Evolutionary conservation across 1,284 basidiomycete species (phyloP).

Genomic region (Ceratobasidium sp.): DNA sequence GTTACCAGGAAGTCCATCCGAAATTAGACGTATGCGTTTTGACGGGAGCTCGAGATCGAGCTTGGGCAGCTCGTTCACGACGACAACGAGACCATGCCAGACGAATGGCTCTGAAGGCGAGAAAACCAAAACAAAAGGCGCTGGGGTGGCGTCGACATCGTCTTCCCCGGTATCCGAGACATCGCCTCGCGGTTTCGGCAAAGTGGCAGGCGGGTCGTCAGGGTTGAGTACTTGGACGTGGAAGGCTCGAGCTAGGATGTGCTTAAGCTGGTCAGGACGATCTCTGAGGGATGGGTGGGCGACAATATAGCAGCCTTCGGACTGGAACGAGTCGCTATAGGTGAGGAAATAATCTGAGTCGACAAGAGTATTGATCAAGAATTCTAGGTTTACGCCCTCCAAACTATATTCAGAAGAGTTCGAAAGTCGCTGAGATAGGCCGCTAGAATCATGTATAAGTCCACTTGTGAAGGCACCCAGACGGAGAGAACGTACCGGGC

Average conservation of each 20-base stretch:
- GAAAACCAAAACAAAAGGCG: conserved; percentile 83
- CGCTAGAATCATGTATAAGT: conserved; percentile 58
- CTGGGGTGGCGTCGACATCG: conserved; percentile 52
- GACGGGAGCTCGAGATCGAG: conserved; percentile 85
- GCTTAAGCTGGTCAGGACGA: conserved; percentile 81
- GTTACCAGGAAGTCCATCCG: conserved; percentile 85
- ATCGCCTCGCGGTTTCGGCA: conserved; percentile 58
- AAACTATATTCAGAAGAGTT: conserved; percentile 96
- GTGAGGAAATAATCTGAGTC: conserved; percentile 94
- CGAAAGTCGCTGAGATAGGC: conserved; percentile 86
- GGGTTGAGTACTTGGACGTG: conserved; percentile 53
- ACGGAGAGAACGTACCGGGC: conserved; percentile 69
- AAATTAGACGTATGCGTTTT: conserved; percentile 83
- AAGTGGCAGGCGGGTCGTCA: conserved; percentile 31
- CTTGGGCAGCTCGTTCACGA: conserved; percentile 73
- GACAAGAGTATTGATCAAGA: conserved; percentile 83
- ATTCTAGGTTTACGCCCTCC: conserved; percentile 80
- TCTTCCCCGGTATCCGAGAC: conserved; percentile 61
- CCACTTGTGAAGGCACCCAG: background rate
- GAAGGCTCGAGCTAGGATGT: conserved; percentile 88
- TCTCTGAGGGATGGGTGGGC: conserved; percentile 87
- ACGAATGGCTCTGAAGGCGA: conserved; percentile 89
- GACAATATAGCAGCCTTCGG: conserved; percentile 93
- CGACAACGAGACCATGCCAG: conserved; percentile 91
- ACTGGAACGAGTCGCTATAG: conserved; percentile 89